Base-by-base conservation (phyloP, 1,284 basidiomycete genomes). In the Tremellales sp. region DNA sequence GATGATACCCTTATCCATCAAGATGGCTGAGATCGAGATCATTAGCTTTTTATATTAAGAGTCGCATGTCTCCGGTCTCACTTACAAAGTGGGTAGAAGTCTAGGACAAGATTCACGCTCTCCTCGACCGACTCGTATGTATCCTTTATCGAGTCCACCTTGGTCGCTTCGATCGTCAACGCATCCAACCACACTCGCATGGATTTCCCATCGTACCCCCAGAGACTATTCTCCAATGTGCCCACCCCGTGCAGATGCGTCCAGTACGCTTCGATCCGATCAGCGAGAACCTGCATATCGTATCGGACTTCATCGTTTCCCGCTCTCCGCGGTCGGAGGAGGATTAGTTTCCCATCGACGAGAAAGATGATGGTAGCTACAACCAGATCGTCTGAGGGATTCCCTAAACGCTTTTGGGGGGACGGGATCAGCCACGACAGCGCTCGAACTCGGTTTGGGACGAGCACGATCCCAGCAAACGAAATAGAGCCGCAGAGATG, bases 1-100 rank as follows among this genome's bases (percentile, higher is more conserved):
- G 53, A 99, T 89, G 58, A 98, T 95, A 0, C 93, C 95, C 67
- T 97, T 97, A 68, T 97, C 92, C 87, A 98, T 94, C 18, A 98
- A 78, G 5, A 95, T 90, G 50, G 92, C 91, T 94, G 55, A 6
- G 0, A 7, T 26, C 46, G 35, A 44, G 42, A 14, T 31, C 39
- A 36, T 38, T n/a, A 47, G 40, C 9, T 25, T 39, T 13, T 10
- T 12, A 24, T 25, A 18, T 36, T 25, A 12, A 12, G 25, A n/a
- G 21, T 13, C 4, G 21, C 24, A 6, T 33, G 5, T 5, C 28
- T 37, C 4, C 5, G 27, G 9, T 12, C 26, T 13, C 22, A 77
- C 90, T 75, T 61, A 93, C 92, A 95, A 4, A 98, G 72, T 0
- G 94, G 94, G 66, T 98, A 97, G 63, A 97, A 97, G 58, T 95